Evolutionary conservation across 192 early-diverging fungal genomes (phyloP).

Genomic region (Entomortierella chlamydospora): DNA sequence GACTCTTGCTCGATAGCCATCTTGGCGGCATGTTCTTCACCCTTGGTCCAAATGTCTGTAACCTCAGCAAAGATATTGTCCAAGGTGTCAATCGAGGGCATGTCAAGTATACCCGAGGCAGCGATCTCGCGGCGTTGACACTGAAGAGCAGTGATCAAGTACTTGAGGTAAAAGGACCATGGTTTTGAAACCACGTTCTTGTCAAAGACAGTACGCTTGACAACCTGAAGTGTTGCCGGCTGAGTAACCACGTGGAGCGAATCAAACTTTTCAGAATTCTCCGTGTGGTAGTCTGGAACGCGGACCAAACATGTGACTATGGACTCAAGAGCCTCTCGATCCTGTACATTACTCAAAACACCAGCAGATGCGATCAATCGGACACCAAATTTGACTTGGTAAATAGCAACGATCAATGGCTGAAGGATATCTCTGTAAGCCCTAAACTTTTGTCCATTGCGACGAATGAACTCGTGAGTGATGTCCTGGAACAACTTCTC

Average conservation of each 20-base stretch:
- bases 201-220: constrained; percentile 63
- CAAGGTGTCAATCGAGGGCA: constrained; percentile 54
- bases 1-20: constrained; percentile 61
- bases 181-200: constrained; percentile 45
- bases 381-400: constrained; percentile 84
- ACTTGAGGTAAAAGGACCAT: constrained; percentile 66
- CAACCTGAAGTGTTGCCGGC: constrained; percentile 41
- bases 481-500: constrained; percentile 79
- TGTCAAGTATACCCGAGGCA: constrained; percentile 55
- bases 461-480: constrained; percentile 70
- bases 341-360: constrained; percentile 14
- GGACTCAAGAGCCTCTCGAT: constrained; percentile 40
- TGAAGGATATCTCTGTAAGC: constrained; percentile 82
- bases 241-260: constrained; percentile 59
- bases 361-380: constrained; percentile 58
- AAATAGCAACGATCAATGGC: constrained; percentile 73
- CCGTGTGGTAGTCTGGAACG: constrained; percentile 48
- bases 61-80: constrained; percentile 70
- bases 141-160: constrained; percentile 61
- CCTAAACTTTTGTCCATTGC: constrained; percentile 74
- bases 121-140: constrained; percentile 53
- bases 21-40: constrained; percentile 67
- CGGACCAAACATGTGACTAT: constrained; percentile 55
- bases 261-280: constrained; percentile 48
- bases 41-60: constrained; percentile 69